A percentile compares a stretch with the other conserved stretches of the same genome.
Evolutionary conservation across 2,329 filamentous ascomycete genomes (phyloP).

Genomic region (Neoarthrinium moseri): DNA sequence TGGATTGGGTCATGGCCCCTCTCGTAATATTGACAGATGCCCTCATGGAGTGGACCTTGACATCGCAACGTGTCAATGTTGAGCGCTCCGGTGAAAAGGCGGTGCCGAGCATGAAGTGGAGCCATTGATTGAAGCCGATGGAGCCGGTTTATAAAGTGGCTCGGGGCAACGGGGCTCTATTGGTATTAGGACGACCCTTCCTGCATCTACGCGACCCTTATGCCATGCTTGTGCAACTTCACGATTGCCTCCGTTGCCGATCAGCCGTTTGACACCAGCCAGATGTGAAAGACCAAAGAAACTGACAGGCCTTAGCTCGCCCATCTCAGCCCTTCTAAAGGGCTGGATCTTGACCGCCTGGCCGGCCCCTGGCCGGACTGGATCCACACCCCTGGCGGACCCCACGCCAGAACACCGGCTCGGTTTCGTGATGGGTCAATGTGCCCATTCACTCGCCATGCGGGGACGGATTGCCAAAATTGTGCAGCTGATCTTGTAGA

Average conservation of each 20-base stretch:
- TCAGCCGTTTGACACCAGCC: background rate
- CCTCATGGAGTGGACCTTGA: too few species aligned
- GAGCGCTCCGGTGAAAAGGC: background rate
- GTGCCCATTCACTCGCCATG: background rate
- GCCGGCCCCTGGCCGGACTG: background rate
- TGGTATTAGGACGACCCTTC: background rate
- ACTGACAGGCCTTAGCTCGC: background rate
- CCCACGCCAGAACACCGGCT: background rate
- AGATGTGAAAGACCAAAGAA: background rate
- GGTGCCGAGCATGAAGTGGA: background rate
- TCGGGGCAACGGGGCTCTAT: background rate
- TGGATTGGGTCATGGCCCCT: too few species aligned
- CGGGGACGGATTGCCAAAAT: background rate
- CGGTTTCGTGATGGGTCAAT: conserved; percentile 1
- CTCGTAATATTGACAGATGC: too few species aligned
- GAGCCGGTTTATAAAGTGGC: background rate
- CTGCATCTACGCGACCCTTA: background rate
- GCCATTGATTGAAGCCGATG: background rate
- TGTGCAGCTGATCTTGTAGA: background rate
- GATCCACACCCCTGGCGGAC: background rate
- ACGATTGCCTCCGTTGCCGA: background rate
- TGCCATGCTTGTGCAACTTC: background rate
- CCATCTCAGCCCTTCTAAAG: background rate
- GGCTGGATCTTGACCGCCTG: conserved; percentile 3
- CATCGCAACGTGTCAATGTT: background rate